Evolutionary conservation across 441 rosid genomes (phyloP), one percentile per base, ranked within the genome.

Genomic region (Flueggea neowawraea): DNA sequence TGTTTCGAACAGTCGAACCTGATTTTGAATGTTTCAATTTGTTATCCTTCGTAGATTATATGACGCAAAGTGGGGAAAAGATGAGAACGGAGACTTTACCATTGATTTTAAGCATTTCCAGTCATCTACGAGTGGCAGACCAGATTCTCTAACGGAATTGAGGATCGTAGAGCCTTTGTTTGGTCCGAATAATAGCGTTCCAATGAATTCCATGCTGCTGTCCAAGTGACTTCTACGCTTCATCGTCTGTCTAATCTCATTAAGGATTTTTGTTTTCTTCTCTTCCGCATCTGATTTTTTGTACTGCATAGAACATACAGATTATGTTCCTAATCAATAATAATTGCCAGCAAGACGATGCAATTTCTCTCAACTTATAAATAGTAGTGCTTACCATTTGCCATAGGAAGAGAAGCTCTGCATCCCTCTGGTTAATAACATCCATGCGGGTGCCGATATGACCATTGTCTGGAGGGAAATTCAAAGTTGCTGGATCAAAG

Each of bases 361-460:
- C 28, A 22, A 22, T 22, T 22, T 22, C 28, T 22, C 28, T 31
- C 17, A 5, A 15, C 16, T 0, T 10, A 22, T 16, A 8, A 54
- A 4, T 1, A 3, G 1, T 9, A 28, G 2, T 54, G 13, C 12
- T 1, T 54, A 87, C 97, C 95, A 73, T 69, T 62, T 89, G 86
- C 99, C 99, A 94, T 65, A 89, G 71, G 78, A 82, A 89, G 48
- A 86, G 82, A 72, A 91, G 82, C 69, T 95, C 96, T 0, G 92
- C 95, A 15, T 91, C 97, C n/a, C 97, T 91, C 67, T 95, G 99
- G 71, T 86, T 83, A 44, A 91, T 74, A 11, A 77, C 82, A 61
- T 79, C 94, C 66, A 68, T 41, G 4, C 32, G 78, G 16, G 70
- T 31, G 43, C 33, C 55, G 0, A 52, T 32, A 6, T 36, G 64